These are phyloP conservation scores for Leishmania aethiopica DNA, from an alignment of 208 protist genomes.

Conservation along the genomic window DNA sequence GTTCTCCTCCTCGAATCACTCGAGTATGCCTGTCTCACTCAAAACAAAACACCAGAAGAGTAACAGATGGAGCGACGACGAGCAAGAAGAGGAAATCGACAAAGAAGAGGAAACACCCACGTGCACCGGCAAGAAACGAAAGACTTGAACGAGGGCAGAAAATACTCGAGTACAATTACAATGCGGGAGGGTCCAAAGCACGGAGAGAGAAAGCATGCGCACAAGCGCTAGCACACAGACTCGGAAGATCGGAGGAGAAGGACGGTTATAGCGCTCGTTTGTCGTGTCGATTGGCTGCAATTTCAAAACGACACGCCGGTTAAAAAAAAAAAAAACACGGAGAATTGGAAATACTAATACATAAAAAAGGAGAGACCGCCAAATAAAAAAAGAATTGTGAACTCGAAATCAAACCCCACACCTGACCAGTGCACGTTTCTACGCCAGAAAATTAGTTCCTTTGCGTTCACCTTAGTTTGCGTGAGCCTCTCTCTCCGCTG, in stretches of 20 bases:
- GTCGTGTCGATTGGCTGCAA: background rate
- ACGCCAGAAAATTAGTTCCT: background rate
- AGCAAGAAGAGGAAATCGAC: background rate
- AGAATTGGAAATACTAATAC: too few relatives aligned
- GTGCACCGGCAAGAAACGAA: background rate
- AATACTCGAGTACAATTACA: background rate
- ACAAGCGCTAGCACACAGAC: background rate
- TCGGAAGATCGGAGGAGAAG: background rate
- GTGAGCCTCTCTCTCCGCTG: background rate
- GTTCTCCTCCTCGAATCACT: background rate
- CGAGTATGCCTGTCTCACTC: background rate
- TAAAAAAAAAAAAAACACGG: background rate
- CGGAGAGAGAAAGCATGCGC: background rate
- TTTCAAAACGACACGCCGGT: background rate
- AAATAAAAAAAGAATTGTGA: background rate
- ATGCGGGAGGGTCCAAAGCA: background rate
- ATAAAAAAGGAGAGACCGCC: too few relatives aligned
- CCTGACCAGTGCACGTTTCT: background rate
- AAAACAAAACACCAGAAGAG: background rate
- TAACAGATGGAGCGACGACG: background rate
- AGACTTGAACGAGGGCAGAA: background rate
- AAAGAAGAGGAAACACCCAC: background rate
- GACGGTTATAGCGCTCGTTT: background rate
- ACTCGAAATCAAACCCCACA: background rate
- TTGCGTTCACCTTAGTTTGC: background rate